Percentiles rank a stretch among this genome's conserved stretches.
Evolutionary conservation across 495 filamentous ascomycete genomes (phyloP).

Genomic region (Coniosporium apollinis): DNA sequence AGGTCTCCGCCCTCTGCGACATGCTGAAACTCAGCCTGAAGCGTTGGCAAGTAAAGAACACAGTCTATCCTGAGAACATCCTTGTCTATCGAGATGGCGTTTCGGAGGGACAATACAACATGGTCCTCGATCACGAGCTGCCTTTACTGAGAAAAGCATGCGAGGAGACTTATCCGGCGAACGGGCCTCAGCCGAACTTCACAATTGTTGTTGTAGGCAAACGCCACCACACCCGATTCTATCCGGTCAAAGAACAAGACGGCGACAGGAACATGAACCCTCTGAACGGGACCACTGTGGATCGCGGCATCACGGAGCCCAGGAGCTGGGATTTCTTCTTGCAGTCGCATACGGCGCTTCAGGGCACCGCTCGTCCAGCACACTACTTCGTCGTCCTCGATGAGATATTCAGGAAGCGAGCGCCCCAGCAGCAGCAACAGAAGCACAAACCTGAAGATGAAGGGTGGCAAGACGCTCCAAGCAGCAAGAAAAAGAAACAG

Average conservation of each 20-base stretch:
- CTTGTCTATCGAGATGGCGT: slow-evolving; percentile 86
- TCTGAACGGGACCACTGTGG: slow-evolving; percentile 64
- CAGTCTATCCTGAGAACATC: slow-evolving; percentile 50
- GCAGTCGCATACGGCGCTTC: slow-evolving; percentile 47
- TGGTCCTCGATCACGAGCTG: slow-evolving; percentile 40
- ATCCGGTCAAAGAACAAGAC: slow-evolving; percentile 31
- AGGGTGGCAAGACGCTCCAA: no score
- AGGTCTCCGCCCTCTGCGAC: slow-evolving; percentile 34
- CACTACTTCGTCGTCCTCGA: slow-evolving; percentile 26
- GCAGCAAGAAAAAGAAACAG: no score
- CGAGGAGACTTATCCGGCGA: slow-evolving; percentile 32
- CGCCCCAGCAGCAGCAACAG: no score
- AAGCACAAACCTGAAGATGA: no score
- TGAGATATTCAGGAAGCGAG: no score
- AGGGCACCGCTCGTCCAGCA: slow-evolving; percentile 23
- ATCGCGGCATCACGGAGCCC: slow-evolving; percentile 60
- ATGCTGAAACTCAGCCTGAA: slow-evolving; percentile 44
- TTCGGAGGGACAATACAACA: slow-evolving; percentile 64
- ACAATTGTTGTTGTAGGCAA: slow-evolving; percentile 61
- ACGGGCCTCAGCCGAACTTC: slow-evolving; percentile 35
- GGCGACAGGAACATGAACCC: slow-evolving; percentile 44
- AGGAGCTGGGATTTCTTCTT: slow-evolving; percentile 65
- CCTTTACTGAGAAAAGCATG: slow-evolving; percentile 45
- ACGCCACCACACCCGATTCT: slow-evolving; percentile 89
- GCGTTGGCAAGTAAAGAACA: slow-evolving; percentile 38